Evolutionary conservation across 108 stramenopile species (phyloP), one percentile per base, ranked within the genome.

Genomic region (Fragilaria radians): DNA sequence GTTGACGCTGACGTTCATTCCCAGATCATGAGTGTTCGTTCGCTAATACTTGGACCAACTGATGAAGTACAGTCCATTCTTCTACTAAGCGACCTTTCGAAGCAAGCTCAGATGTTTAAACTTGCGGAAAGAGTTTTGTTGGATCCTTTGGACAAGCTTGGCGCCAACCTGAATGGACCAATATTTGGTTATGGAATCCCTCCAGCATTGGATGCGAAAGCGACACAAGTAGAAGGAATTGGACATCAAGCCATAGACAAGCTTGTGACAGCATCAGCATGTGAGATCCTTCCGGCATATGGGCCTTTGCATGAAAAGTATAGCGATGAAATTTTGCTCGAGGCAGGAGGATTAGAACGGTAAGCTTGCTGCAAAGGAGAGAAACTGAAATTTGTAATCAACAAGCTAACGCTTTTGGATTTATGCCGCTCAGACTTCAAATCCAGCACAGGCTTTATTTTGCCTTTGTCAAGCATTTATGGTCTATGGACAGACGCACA

Each of bases 21-120:
- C 18, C 74, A 80, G 33, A 89, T 99, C 31, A 77, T 98, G 17
- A 82, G 84, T 52, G 92, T 96, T 4, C 80, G 97, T 46, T 88
- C 93, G 5, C 71, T 97, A 31, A 77, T 97, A 14, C 49, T 95
- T n/a, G 70, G 77, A 7, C 94, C 93, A 1, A 70, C 71, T 28
- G 96, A 98, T 32, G 96, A 98, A 59, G 79, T 96, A 1, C 88
- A 97, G 27, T 81, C 95, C 22, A 97, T 87, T 55, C 70, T 99
- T 29, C 86, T 88, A 26, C 82, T 96, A 54, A 93, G 95, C 30
- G 74, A 88, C 21, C 70, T 99, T 4, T 98, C 95, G 26, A 72
- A 95, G 30, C 82, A 94, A 61, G 92, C 89, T 31, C 85, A 86
- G 42, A 83, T 88, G 24, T 85, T 71, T 61, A 74, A 74, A 25